phyloP scores from a whole-genome alignment of 2,329 filamentous ascomycete genomes.

The Cadophora gregata region DNA sequence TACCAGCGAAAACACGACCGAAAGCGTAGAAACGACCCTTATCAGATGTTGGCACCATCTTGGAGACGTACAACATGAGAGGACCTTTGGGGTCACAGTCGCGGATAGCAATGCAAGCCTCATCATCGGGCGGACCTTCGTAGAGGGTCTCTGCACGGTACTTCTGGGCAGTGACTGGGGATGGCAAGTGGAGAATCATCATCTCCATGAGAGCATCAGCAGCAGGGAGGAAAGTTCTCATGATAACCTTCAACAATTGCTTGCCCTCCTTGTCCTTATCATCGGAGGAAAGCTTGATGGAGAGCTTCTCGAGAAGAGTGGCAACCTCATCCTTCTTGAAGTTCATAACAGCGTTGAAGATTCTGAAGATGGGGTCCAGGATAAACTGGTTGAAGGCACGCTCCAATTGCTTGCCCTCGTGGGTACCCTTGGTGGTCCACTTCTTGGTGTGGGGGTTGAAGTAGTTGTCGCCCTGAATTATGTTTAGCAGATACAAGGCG shows the following conservation, averaged over 20 bases:
- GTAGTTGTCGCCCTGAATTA: conserved; percentile 84
- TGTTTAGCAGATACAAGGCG: conserved; percentile 34
- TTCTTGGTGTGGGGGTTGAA: conserved; percentile 99
- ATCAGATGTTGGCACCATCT: conserved; percentile 99
- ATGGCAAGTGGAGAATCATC: conserved; percentile 99
- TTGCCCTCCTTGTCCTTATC: conserved; percentile 97
- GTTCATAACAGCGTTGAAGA: conserved; percentile 96
- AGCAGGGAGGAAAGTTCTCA: conserved; percentile 98
- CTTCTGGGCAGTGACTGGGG: conserved; percentile 91
- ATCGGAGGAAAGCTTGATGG: conserved; percentile 85
- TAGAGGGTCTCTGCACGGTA: conserved; percentile 99
- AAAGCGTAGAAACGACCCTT: conserved; percentile 99
- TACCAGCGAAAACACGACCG: conserved; percentile 99
- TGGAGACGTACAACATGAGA: conserved; percentile 99
- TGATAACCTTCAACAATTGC: conserved; percentile 95
- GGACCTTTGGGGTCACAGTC: conserved; percentile 98
- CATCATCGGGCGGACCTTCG: conserved; percentile 94
- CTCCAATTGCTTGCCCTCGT: conserved; percentile 90
- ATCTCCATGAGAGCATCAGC: conserved; percentile 99
- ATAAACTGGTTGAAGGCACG: conserved; percentile 99
- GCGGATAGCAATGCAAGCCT: conserved; percentile 93
- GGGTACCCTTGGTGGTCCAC: conserved; percentile 87
- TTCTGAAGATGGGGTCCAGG: conserved; percentile 99
- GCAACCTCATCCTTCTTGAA: conserved; percentile 94
- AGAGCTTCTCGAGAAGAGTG: conserved; percentile 87